Base-by-base conservation (phyloP, 176 grass and related monocot species). In the Eleusine indica region DNA sequence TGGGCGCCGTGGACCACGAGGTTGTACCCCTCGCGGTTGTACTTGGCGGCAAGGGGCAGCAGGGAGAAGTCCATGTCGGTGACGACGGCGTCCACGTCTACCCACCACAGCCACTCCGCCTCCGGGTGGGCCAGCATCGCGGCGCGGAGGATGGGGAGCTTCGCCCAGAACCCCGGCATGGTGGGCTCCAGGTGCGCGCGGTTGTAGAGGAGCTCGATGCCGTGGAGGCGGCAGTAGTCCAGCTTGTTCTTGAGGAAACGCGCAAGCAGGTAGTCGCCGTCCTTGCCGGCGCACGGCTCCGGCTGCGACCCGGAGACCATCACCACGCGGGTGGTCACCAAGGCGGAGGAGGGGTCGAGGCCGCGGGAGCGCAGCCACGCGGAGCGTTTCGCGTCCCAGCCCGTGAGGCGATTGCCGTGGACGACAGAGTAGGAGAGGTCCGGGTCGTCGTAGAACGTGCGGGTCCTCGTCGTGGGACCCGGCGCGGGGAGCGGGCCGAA, bases 21-120 rank as follows among this genome's bases (percentile, higher is more conserved):
- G 77, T 93, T 89, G 49, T 78, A 43, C 10, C 11, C 32, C 32
- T 35, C 32, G 2, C 32, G 32, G 32, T 35, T 35, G 17, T 0
- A 17, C 68, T 91, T 91, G 1, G 41, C 60, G 7, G 2, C 19
- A 1, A 98, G 82, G 2, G 91, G 93, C 0, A 84, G 89, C 3
- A 84, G 87, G 4, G 83, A n/a, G 89, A 95, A 95, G 73, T 95
- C 93, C 96, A 95, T 98, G 91, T 98, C 93, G 12, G 89, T 98
- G 88, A 98, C 47, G 5, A 90, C 86, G 54, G 96, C 93, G 79
- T 98, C 96, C 9, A 88, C 87, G 79, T 98, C 91, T 17, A 98
- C 89, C 96, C 92, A 98, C 96, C 93, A 98, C 5, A 98, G 49
- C 96, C 91, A 98, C 42, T 95, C 96, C 1, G 85, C 91, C 76